A percentile compares a stretch with the other conserved stretches of the same genome.
These are phyloP conservation scores for Dioszegia aurantiaca DNA, from an alignment of 768 basidiomycete genomes.

Conservation along the genomic window DNA sequence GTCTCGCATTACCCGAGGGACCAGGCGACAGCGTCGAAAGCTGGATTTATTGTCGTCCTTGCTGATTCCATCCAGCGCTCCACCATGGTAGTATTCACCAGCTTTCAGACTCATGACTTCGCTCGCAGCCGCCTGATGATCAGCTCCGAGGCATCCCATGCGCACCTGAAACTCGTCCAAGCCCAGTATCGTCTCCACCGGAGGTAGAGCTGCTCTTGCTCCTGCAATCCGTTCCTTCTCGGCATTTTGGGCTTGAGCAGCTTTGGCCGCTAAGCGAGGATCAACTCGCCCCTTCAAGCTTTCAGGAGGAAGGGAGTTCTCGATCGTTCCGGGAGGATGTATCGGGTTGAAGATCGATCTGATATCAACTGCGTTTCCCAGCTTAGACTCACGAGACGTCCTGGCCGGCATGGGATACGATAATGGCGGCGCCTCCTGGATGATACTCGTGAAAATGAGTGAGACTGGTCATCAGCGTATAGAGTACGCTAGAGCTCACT, in stretches of 20 bases:
- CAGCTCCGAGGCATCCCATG: too few species aligned
- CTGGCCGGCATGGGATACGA: slow-evolving; percentile 43
- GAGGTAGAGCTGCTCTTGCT: slow-evolving; percentile 33
- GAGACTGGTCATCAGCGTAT: slow-evolving; percentile 34
- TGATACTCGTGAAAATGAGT: slow-evolving; percentile 42
- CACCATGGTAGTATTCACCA: slow-evolving; percentile 33
- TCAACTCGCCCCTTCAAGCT: slow-evolving; percentile 41
- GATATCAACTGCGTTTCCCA: neutral
- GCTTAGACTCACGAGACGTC: slow-evolving; percentile 47
- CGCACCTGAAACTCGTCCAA: slow-evolving; percentile 49
- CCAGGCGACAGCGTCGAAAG: slow-evolving; percentile 47
- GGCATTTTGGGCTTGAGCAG: slow-evolving; percentile 18
- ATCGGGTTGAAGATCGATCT: slow-evolving; percentile 40
- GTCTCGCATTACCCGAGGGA: slow-evolving; percentile 50
- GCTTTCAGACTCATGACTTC: slow-evolving; percentile 26
- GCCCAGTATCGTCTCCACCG: slow-evolving; percentile 44
- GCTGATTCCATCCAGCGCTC: slow-evolving; percentile 29
- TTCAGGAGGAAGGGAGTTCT: slow-evolving; percentile 38
- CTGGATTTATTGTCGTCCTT: slow-evolving; percentile 27
- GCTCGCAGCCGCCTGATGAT: slow-evolving; percentile 34
- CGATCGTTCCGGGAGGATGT: slow-evolving; percentile 46
- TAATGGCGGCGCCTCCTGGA: slow-evolving; percentile 47
- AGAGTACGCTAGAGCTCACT: too few species aligned
- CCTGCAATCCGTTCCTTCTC: slow-evolving; percentile 30
- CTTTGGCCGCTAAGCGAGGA: slow-evolving; percentile 31